phyloP scores from a whole-genome alignment of 441 rosid species.

The Breynia disticha region DNA sequence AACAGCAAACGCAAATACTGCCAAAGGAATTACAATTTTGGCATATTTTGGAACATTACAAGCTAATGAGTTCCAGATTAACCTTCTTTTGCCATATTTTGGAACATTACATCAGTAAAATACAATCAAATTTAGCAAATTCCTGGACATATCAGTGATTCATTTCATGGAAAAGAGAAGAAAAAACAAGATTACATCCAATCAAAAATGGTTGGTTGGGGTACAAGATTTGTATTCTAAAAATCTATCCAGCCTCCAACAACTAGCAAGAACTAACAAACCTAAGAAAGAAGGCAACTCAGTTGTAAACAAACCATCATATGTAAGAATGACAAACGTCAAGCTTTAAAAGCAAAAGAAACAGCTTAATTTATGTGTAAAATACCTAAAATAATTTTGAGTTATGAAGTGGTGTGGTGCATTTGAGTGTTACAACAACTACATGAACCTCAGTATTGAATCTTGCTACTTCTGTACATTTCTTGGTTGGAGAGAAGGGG shows the following conservation, averaged over 20 bases:
- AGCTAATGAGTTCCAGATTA: no score
- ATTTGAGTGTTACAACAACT: conserved; percentile 21
- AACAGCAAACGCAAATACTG: no score
- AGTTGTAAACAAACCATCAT: conserved; percentile 1
- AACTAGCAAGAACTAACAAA: conserved; percentile 5
- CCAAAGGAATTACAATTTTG: no score
- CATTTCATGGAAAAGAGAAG: conserved; percentile 3
- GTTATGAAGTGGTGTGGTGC: conserved; percentile 18
- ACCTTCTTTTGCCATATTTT: no score
- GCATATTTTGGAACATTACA: no score
- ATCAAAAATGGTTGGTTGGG: conserved; percentile 15
- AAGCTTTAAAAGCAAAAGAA: conserved; percentile 6
- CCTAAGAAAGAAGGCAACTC: conserved; percentile 12
- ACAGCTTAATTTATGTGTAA: conserved; percentile 17
- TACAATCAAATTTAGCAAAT: no score
- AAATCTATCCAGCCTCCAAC: conserved; percentile 15
- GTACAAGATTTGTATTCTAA: conserved; percentile 21
- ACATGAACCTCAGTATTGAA: conserved; percentile 20
- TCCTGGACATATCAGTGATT: not conserved
- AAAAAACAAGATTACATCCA: conserved; percentile 16
- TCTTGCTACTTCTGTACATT: conserved; percentile 40
- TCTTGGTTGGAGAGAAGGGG: conserved; percentile 34
- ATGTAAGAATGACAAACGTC: no score
- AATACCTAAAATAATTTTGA: conserved; percentile 21
- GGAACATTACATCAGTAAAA: no score